Evolutionary conservation across 2,329 filamentous ascomycete species (phyloP), one percentile per base, ranked within the genome.

Genomic region (Exophiala alcalophila): DNA sequence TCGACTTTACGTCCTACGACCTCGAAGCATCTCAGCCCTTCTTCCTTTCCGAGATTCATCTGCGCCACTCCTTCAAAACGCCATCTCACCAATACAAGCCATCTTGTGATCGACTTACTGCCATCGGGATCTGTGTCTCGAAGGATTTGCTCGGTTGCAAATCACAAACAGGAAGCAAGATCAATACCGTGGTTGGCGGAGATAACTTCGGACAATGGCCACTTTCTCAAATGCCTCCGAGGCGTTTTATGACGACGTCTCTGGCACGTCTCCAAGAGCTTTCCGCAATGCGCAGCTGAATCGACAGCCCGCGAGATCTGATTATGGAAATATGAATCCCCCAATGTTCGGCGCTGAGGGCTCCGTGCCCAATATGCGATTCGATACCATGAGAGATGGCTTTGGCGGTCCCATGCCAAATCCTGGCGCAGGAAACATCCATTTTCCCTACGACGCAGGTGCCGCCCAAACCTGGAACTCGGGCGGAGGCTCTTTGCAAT

Each of bases 401-500:
- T 57, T 55, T 34, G 49, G 43, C 15, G 47, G 27, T 23, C 43
- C 44, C 7, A 52, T 57, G 63, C 72, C 72, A 55, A 71, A 76
- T 56, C 77, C 71, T 59, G 73, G 73, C 57, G 72, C 73, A 50
- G 71, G 70, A 43, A 78, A 74, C 43, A 44, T 49, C 25, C 70
- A 70, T 38, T 83, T 86, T 52, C 76, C 73, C 44, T 84, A 90
- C 56, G 86, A 89, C 59, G 79, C 81, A 61, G 69, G 71, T 45
- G 67, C 69, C n/a, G 74, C 76, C n/a, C 84, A 88, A 60, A 81
- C 83, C 14, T 95, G 89, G 89, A 86, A 82, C 62, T 82, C 87
- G 52, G 80, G 80, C 40, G 81, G 75, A 78, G 50, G 74, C 90
- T 55, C 82, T 81, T 69, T 82, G 58, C 62, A 81, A 62, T 71